These are phyloP conservation scores for Pleurotus djamor DNA, from an alignment of 768 basidiomycete species.

Conservation along the genomic window DNA sequence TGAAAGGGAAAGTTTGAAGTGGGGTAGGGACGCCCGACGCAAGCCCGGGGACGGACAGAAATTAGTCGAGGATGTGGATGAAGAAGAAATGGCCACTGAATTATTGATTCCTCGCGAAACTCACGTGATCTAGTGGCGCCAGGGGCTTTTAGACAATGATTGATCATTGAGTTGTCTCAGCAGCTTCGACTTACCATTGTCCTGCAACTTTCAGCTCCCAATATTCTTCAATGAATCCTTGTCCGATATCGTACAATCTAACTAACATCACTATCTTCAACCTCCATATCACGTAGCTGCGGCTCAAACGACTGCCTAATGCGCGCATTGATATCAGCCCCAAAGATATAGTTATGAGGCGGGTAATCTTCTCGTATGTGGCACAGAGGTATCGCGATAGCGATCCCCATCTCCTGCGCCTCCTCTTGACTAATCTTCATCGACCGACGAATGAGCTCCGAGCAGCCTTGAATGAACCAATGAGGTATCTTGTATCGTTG, in stretches of 20 bases:
- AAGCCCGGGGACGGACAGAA: background rate
- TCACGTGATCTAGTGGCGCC: background rate
- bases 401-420: background rate
- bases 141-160: too few relatives aligned
- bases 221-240: too few relatives aligned
- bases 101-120: constrained; percentile 4
- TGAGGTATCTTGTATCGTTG: background rate
- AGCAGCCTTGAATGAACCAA: background rate
- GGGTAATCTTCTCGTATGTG: background rate
- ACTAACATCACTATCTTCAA: background rate
- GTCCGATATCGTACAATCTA: background rate
- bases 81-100: background rate
- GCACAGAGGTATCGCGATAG: background rate
- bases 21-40: background rate
- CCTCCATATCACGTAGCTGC: background rate
- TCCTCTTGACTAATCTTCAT: background rate
- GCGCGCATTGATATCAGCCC: background rate
- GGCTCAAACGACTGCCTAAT: background rate
- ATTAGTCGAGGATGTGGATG: background rate
- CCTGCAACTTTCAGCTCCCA: too few relatives aligned
- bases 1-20: background rate
- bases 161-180: too few relatives aligned
- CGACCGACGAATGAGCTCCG: background rate
- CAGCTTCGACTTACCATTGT: too few relatives aligned
- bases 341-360: background rate